phyloP scores from a whole-genome alignment of 2,329 filamentous ascomycete genomes.

The Ustilaginoidea virens region DNA sequence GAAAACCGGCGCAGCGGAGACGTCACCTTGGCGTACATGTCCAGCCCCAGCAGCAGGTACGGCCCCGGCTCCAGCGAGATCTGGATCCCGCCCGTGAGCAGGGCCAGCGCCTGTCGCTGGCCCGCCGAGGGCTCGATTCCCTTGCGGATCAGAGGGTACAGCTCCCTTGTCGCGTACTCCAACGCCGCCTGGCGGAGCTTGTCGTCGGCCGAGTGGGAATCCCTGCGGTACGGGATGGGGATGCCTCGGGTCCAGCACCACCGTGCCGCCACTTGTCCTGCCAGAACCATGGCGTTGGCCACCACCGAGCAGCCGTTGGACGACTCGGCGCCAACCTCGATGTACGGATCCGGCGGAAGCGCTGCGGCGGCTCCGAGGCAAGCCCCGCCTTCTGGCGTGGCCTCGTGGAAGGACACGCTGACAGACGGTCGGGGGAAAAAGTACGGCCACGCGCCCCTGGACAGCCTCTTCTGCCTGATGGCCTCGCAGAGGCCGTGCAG shows the following conservation, averaged over 20 bases:
- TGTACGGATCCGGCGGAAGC: conserved; percentile 33
- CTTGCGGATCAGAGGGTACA: conserved; percentile 18
- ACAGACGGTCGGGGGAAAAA: conserved; percentile 28
- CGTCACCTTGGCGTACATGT: conserved; percentile 48
- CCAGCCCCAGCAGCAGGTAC: conserved; percentile 40
- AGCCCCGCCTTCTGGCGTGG: conserved; percentile 8
- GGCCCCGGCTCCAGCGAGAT: conserved; percentile 36
- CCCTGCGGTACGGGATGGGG: conserved; percentile 41
- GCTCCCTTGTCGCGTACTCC: conserved; percentile 17
- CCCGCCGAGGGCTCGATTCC: conserved; percentile 17
- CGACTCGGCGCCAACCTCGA: conserved; percentile 19
- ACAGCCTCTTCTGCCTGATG: conserved; percentile 25
- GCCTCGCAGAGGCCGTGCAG: conserved; percentile 32
- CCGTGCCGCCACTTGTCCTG: conserved; percentile 42
- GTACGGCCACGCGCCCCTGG: conserved; percentile 32
- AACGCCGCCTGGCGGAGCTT: conserved; percentile 22
- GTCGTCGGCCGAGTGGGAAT: conserved; percentile 24
- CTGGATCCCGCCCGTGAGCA: conserved; percentile 31
- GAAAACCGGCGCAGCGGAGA: conserved; percentile 50
- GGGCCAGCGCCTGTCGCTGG: conserved; percentile 14
- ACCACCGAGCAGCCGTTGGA: conserved; percentile 20
- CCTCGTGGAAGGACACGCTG: conserved; percentile 25
- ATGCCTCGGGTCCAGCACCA: conserved; percentile 45
- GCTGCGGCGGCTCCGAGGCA: conserved; percentile 7
- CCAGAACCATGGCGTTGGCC: conserved; percentile 39